A percentile compares a stretch with the other conserved stretches of the same genome.
phyloP scores from a whole-genome alignment of 2,329 filamentous ascomycete species.

The Alternaria brassicae region DNA sequence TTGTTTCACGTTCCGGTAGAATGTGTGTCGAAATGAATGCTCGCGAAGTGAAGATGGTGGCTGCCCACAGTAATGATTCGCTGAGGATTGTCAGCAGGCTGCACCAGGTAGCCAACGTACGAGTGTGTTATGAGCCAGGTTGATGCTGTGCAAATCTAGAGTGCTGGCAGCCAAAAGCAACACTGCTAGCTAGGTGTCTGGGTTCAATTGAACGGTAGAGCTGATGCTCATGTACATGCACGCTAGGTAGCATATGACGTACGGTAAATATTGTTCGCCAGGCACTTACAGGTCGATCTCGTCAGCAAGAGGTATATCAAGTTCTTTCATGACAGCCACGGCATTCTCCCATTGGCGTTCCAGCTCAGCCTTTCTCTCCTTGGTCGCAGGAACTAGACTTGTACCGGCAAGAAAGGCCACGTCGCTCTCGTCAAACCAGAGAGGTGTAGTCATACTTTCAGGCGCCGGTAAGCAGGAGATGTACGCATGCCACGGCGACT shows the following conservation, averaged over 20 bases:
- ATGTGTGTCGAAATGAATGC: constrained; percentile 56
- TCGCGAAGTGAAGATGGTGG: constrained; percentile 60
- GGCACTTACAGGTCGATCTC: constrained; percentile 36
- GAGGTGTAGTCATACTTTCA: constrained; percentile 45
- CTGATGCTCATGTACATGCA: neutral
- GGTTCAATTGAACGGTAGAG: neutral
- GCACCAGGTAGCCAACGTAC: neutral
- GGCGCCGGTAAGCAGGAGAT: constrained; percentile 44
- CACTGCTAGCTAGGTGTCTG: neutral
- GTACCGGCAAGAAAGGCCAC: constrained; percentile 46
- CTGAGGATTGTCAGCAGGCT: constrained; percentile 43
- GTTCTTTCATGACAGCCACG: constrained; percentile 26
- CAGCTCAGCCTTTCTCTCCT: constrained; percentile 29
- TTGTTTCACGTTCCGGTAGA: constrained; percentile 36
- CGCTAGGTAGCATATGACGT: neutral
- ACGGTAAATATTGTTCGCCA: neutral
- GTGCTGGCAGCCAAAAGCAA: constrained; percentile 1
- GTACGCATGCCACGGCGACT: constrained; percentile 48
- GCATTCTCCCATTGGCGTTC: constrained; percentile 37
- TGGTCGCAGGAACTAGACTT: constrained; percentile 38
- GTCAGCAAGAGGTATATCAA: constrained; percentile 23
- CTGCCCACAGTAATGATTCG: constrained; percentile 59
- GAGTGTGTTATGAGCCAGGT: constrained; percentile 3
- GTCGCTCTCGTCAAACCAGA: constrained; percentile 49
- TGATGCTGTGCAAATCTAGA: neutral